Base-by-base conservation (phyloP, 768 basidiomycete genomes). In the Phylloporus arenicola region DNA sequence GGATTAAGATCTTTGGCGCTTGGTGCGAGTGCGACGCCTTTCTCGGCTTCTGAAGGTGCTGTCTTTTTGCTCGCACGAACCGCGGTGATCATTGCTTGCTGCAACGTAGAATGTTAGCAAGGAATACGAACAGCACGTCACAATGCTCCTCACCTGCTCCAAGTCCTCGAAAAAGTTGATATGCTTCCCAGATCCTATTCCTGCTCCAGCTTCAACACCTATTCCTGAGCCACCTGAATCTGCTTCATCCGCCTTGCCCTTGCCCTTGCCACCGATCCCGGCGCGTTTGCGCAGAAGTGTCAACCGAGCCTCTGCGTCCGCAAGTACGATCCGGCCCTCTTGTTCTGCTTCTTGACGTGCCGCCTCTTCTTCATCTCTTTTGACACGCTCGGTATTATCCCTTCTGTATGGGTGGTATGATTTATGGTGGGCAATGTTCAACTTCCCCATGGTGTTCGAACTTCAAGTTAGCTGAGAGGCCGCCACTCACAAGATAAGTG, bases 341-440 rank as follows among this genome's bases (percentile, higher is more conserved):
- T 86, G 81, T 52, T 79, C 76, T 16, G 77, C 80, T 56, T 88
- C 84, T 54, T 85, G 76, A 34, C 68, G 68, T 2, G 75, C 70
- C 13, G 87, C 90, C 63, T 84, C 86, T 60, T 87, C 90, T 69
- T 92, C 89, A 76, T 92, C 89, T 51, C 63, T 69, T n/a, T 82
- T 72, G 1, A 92, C 88, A 17, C 78, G 79, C 51, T 89, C 88
- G 52, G 92, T 88, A 60, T 92, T 92, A 64, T 92, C 90, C 38
- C 83, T 69, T 34, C 89, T 72, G 62, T 92, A 92, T 0, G 89
- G 89, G 57, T 92, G 89, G 65, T 92, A 92, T 1, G 88, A 90
- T 64, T 92, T 92, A 74, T 91, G 89, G 65, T 92, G 89, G 12
- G 89, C 89, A 64, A 92, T 91, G 64, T 90, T 90, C 20, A 92